phyloP scores from a whole-genome alignment of 1,139 yeast genomes.

The Taphrina sp. region DNA sequence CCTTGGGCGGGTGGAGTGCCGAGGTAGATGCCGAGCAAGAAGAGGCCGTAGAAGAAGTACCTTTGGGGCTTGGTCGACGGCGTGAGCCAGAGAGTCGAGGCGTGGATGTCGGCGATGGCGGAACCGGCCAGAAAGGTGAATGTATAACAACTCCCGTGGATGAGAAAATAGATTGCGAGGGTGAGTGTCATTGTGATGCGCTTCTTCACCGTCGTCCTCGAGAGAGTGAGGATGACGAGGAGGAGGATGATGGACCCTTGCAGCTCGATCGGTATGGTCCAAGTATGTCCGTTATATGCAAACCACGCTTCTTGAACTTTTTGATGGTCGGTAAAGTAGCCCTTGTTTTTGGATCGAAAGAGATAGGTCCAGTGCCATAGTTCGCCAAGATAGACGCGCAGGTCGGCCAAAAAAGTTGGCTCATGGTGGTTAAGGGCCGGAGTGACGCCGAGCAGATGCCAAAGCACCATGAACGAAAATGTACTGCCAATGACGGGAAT shows the following conservation, averaged over 20 bases:
- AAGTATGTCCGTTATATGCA: conserved; percentile 23
- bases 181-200: conserved; percentile 5
- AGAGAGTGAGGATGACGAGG: conserved; percentile 3
- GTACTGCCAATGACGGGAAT: conserved; percentile 26
- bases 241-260: conserved; percentile 25
- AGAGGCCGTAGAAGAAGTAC: conserved; percentile 1
- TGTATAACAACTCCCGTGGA: conserved; percentile 19
- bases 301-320: conserved; percentile 13
- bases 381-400: conserved; percentile 1
- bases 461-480: conserved; percentile 7
- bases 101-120: conserved; percentile 18
- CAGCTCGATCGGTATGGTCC: conserved; percentile 24
- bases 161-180: conserved; percentile 14
- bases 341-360: conserved; percentile 9
- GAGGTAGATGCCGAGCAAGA: background rate
- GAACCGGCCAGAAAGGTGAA: conserved; percentile 18
- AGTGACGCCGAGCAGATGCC: conserved; percentile 20
- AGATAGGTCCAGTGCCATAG: conserved; percentile 25
- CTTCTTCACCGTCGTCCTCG: conserved; percentile 1
- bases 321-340: conserved; percentile 12
- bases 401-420: conserved; percentile 6
- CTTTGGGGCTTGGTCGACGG: too few species aligned
- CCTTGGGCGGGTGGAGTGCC: conserved; percentile 16
- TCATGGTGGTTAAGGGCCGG: conserved; percentile 22
- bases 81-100: background rate